These are phyloP conservation scores for Aspergillus novoparasiticus DNA, from an alignment of 2,329 filamentous ascomycete genomes.

Conservation along the genomic window DNA sequence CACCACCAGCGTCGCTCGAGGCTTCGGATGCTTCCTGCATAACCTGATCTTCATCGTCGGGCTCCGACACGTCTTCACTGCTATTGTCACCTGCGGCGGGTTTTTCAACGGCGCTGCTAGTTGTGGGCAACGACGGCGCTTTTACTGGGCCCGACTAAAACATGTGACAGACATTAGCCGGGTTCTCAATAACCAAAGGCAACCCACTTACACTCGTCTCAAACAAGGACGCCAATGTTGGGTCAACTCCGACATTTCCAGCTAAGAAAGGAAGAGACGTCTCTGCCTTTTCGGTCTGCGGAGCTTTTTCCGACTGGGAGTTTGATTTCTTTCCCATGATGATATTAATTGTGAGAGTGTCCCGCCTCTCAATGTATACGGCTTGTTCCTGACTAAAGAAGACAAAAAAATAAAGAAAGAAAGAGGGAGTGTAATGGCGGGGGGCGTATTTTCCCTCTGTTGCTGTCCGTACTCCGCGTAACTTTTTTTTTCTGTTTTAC, in stretches of 20 bases:
- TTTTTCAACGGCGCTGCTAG: slow-evolving; percentile 14
- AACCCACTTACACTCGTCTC: slow-evolving; percentile 66
- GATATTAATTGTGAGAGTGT: not conserved
- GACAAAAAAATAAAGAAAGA: not conserved
- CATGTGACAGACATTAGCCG: slow-evolving; percentile 1
- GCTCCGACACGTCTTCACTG: slow-evolving; percentile 30
- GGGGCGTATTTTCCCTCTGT: not conserved
- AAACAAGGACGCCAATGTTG: slow-evolving; percentile 70
- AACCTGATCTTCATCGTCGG: slow-evolving; percentile 39
- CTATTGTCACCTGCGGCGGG: slow-evolving; percentile 18
- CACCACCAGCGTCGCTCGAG: slow-evolving; percentile 47
- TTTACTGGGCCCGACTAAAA: slow-evolving; percentile 44
- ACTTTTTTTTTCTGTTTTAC: slow-evolving; percentile 8
- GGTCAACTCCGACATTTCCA: slow-evolving; percentile 68
- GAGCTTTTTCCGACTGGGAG: slow-evolving; percentile 25
- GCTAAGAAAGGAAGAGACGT: slow-evolving; percentile 48
- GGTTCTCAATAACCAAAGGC: not conserved
- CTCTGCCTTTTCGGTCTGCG: slow-evolving; percentile 13
- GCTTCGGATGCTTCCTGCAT: slow-evolving; percentile 48
- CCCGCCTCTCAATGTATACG: not conserved
- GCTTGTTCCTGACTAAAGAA: not conserved
- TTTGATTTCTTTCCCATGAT: slow-evolving; percentile 41
- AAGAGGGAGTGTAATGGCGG: not conserved
- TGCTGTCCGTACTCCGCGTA: not conserved
- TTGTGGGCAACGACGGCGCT: slow-evolving; percentile 29